A percentile compares a stretch with the other conserved stretches of the same genome.
Conservation (phyloP, 2,329 filamentous ascomycete genomes). For the Scedosporium apiospermum region DNA sequence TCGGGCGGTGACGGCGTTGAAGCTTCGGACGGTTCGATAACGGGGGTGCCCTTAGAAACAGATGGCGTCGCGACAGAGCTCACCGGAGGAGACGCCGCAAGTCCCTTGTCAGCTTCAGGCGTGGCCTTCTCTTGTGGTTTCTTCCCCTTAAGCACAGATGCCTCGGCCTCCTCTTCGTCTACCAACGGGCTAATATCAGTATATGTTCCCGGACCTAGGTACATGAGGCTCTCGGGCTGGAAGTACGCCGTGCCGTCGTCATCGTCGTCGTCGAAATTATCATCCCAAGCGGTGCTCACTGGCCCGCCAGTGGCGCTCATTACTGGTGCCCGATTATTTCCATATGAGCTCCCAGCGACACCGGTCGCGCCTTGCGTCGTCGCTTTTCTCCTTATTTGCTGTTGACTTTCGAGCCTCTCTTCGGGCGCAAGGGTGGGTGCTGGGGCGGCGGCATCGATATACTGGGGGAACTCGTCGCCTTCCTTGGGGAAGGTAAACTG, state of each 20-base stretch:
- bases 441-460: slow-evolving; percentile 25
- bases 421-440: slow-evolving; percentile 37
- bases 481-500: slow-evolving; percentile 48
- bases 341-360: slow-evolving; percentile 11
- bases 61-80: slow-evolving; percentile 3
- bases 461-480: slow-evolving; percentile 50
- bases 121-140: background rate
- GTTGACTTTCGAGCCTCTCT: slow-evolving; percentile 41
- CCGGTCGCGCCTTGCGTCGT: background rate
- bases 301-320: slow-evolving; percentile 14
- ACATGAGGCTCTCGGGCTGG: slow-evolving; percentile 44
- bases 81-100: background rate
- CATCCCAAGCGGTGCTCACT: slow-evolving; percentile 13
- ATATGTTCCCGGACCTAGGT: slow-evolving; percentile 36
- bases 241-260: slow-evolving; percentile 30
- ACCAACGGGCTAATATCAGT: slow-evolving; percentile 34
- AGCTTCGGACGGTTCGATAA: background rate
- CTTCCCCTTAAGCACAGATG: background rate
- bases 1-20: background rate
- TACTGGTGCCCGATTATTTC: background rate
- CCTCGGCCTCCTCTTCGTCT: slow-evolving; percentile 26
- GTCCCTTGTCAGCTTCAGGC: background rate
- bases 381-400: slow-evolving; percentile 31
- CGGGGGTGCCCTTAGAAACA: background rate
- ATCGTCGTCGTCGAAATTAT: slow-evolving; percentile 16